These are phyloP conservation scores for Syncephalastrum racemosum DNA, from an alignment of 371 early-diverging fungal genomes.

Conservation along the genomic window DNA sequence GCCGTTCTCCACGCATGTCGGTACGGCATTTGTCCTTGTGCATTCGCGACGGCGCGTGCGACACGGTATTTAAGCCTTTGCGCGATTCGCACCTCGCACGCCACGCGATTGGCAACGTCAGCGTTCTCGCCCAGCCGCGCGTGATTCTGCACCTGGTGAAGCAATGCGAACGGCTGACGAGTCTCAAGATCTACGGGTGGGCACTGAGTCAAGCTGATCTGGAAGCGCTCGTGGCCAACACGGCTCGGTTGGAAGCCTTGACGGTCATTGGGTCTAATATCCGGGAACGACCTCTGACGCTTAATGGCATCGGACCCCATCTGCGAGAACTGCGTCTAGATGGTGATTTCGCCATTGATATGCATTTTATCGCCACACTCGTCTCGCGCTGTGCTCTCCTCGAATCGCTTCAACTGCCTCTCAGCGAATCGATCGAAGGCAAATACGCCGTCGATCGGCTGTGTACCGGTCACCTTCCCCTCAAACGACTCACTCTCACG, in stretches of 20 bases:
- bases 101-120: conserved; percentile 6
- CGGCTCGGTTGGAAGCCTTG: conserved; percentile 15
- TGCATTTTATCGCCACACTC: conserved; percentile 14
- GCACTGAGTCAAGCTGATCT: conserved; percentile 17
- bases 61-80: conserved; percentile 21
- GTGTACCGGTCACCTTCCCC: conserved; percentile 14
- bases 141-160: conserved; percentile 19
- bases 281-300: conserved; percentile 8
- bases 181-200: conserved; percentile 43
- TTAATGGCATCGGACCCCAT: conserved; percentile 18
- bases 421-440: conserved; percentile 5
- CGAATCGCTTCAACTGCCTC: conserved; percentile 23
- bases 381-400: conserved; percentile 14
- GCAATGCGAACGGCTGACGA: conserved; percentile 33
- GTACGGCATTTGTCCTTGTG: conserved; percentile 28
- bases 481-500: conserved; percentile 26
- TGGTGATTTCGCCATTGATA: conserved; percentile 22
- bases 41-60: conserved; percentile 14
- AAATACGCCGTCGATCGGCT: conserved; percentile 12
- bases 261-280: conserved; percentile 29
- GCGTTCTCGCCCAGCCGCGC: conserved; percentile 15
- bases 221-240: conserved; percentile 16
- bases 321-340: conserved; percentile 23
- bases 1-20: conserved; percentile 8
- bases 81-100: conserved; percentile 17